phyloP scores from a whole-genome alignment of 2,329 filamentous ascomycete species.

The Stachybotrys elegans region DNA sequence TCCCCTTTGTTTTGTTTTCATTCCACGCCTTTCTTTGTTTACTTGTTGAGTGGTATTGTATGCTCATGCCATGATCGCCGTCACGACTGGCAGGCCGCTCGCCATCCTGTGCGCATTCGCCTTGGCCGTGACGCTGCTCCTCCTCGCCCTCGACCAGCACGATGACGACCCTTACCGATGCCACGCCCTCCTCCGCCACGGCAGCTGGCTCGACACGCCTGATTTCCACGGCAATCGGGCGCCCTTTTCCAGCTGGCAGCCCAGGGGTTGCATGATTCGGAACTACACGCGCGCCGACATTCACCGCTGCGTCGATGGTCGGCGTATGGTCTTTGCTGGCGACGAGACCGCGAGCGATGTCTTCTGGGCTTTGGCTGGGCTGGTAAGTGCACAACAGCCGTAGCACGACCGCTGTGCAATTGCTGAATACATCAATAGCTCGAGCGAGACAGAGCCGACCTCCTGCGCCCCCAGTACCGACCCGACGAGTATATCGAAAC shows the following conservation, averaged over 20 bases:
- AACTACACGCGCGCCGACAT: slow-evolving; percentile 49
- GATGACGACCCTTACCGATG: slow-evolving; percentile 53
- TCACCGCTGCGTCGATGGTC: slow-evolving; percentile 43
- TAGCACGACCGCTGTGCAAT: slow-evolving; percentile 3
- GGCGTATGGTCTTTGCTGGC: slow-evolving; percentile 53
- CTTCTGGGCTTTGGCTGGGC: slow-evolving; percentile 47
- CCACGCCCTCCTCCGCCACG: slow-evolving; percentile 41
- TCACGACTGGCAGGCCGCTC: too few relatives aligned
- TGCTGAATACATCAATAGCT: slow-evolving; percentile 9
- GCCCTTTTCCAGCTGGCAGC: slow-evolving; percentile 50
- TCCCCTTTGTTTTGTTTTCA: too few relatives aligned
- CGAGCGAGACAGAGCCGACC: slow-evolving; percentile 13
- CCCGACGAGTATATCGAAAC: slow-evolving; percentile 25
- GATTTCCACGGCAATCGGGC: slow-evolving; percentile 19
- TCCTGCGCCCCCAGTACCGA: slow-evolving; percentile 5
- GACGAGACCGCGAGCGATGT: slow-evolving; percentile 56
- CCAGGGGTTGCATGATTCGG: slow-evolving; percentile 54
- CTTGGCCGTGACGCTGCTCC: slow-evolving; percentile 11
- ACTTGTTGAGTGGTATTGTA: too few relatives aligned
- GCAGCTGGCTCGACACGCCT: slow-evolving; percentile 40
- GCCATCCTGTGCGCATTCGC: too few relatives aligned
- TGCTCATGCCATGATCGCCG: too few relatives aligned
- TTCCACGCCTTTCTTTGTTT: too few relatives aligned
- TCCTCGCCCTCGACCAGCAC: slow-evolving; percentile 8
- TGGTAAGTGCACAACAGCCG: slow-evolving; percentile 13